Base-by-base conservation (phyloP, 257 asterid species). In the Penstemon barbatus region DNA sequence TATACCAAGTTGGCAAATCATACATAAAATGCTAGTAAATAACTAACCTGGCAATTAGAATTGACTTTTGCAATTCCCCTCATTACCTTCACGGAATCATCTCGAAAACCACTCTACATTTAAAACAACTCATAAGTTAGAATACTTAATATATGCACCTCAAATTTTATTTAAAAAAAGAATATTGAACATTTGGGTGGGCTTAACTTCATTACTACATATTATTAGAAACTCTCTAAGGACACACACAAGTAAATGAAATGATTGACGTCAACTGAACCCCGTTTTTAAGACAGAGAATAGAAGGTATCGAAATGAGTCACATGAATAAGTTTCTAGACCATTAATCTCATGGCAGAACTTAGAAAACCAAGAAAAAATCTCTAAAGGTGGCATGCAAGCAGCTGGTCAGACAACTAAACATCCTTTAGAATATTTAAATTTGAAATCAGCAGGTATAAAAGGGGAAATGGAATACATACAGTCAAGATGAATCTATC, bases 41-140 rank as follows among this genome's bases (percentile, higher is more conserved):
- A 53, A 78, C 85, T 71, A 69, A 92, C 97, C 98, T 92, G 98
- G 81, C 98, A 89, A 71, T 74, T 71, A 56, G 72, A 65, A 65
- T 75, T 86, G 77, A 40, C 68, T 73, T 74, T 83, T 25, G 78
- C 79, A 44, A 92, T 88, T 18, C 71, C 45, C 83, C 63, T 92
- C 98, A 86, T 89, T 70, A 87, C 78, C 75, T 61, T 84, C 71
- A 85, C 71, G 0, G 98, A 87, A 40, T 89, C 94, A 61, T 89
- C 97, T 55, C 82, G 85, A 75, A 92, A 92, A 39, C 98, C 97
- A 71, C 91, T 77, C 98, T 92, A 80, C 77, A 52, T 9, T 54
- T 15, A n/a, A 54, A 65, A 69, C 38, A 60, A 41, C 58, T 50
- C 19, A 48, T 11, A 45, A 43, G 63, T 68, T 56, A 61, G 72